Percentiles rank a stretch among this genome's conserved stretches.
These are phyloP conservation scores for Chondrus crispus DNA, from an alignment of 23 red algal species.

Conservation along the genomic window DNA sequence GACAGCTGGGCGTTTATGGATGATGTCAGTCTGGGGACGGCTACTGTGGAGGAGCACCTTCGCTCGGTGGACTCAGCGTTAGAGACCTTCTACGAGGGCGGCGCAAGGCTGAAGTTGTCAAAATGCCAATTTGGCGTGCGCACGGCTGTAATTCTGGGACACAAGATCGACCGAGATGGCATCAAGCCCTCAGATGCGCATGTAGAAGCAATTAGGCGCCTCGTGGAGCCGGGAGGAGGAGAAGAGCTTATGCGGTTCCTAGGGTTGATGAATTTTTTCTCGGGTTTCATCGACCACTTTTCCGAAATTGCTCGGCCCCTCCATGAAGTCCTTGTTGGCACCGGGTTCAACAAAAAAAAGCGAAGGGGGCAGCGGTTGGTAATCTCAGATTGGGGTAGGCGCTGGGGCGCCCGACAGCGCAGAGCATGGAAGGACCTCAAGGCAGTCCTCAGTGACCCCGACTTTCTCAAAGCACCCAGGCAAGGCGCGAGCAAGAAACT, in stretches of 20 bases:
- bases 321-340: constrained; percentile 6
- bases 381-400: neutral
- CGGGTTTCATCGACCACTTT: neutral
- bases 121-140: constrained; percentile 11
- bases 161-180: neutral
- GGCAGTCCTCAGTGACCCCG: neutral
- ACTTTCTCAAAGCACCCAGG: neutral
- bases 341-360: neutral
- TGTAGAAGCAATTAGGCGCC: neutral
- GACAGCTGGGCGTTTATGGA: neutral
- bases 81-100: neutral
- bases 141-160: neutral
- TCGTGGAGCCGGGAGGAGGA: neutral
- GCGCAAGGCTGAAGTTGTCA: neutral
- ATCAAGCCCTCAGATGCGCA: neutral
- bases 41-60: neutral
- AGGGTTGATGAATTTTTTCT: neutral
- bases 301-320: neutral
- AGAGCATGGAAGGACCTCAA: neutral
- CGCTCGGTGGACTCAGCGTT: neutral
- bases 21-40: neutral
- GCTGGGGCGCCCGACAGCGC: neutral
- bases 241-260: neutral
- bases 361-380: neutral
- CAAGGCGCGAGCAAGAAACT: neutral